Percentiles rank a stretch among this genome's conserved stretches.
These are phyloP conservation scores for Aspergillus terreus DNA, from an alignment of 2,329 filamentous ascomycete genomes.

Conservation along the genomic window DNA sequence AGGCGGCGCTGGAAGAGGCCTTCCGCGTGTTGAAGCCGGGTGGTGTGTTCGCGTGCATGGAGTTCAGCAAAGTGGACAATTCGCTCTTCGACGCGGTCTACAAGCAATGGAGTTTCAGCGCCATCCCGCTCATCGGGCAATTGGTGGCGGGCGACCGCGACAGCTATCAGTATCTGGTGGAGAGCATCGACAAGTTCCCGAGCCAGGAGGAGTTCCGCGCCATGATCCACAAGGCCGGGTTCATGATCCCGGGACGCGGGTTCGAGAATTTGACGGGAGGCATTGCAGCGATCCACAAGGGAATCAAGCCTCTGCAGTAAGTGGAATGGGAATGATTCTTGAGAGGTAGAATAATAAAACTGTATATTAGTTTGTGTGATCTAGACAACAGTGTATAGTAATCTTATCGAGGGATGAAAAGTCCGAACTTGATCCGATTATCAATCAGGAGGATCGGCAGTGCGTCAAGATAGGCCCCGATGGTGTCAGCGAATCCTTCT, in stretches of 20 bases:
- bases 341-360: background rate
- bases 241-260: constrained; percentile 73
- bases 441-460: constrained; percentile 1
- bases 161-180: constrained; percentile 97
- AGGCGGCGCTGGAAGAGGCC: constrained; percentile 75
- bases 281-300: constrained; percentile 94
- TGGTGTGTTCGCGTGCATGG: constrained; percentile 92
- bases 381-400: background rate
- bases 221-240: constrained; percentile 63
- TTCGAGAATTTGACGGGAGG: constrained; percentile 91
- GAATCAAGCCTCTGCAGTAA: constrained; percentile 67
- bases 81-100: constrained; percentile 79
- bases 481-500: constrained; percentile 10
- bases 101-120: constrained; percentile 92
- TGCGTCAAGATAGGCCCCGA: constrained; percentile 12
- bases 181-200: constrained; percentile 94
- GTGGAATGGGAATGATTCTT: background rate
- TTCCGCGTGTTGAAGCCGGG: constrained; percentile 87
- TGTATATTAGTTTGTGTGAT: constrained; percentile 2
- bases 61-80: constrained; percentile 84
- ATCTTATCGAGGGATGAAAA: constrained; percentile 1
- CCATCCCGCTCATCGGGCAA: constrained; percentile 93
- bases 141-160: constrained; percentile 89
- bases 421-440: background rate
- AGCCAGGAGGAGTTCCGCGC: constrained; percentile 76